Base-by-base conservation (phyloP, 805 yeast genomes). In the Clavispora vitiphila region DNA sequence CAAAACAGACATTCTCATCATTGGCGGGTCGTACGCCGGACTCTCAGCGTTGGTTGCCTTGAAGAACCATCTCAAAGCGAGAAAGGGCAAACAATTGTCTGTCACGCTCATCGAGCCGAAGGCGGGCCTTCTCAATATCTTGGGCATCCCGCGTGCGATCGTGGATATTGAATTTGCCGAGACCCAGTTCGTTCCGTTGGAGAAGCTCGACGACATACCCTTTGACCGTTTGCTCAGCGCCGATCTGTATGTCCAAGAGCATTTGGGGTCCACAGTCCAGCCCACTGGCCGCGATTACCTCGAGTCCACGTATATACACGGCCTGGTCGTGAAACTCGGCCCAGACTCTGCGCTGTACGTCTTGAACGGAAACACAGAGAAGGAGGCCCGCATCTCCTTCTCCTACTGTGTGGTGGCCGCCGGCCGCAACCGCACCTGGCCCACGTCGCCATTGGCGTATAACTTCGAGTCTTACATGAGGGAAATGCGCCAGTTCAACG, bases 361-460 rank as follows among this genome's bases (percentile, higher is more conserved):
- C 9, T 47, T 67, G 35, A 55, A 46, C 40, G 34, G 38, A 22
- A 39, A 31, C 38, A 20, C 25, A 16, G 27, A 24, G 43, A 41
- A 25, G 14, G 37, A 74, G 40, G 49, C 46, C 7, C 25, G 8
- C 5, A 53, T 66, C 34, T 53, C 56, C 8, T 77, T 75, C 52
- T 78, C 77, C 47, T 76, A 72, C 47, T 70, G 67, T 16, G 59
- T 76, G 9, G 53, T 66, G 39, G 76, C 80, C 5, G 57, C 74
- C 2, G 81, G 81, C 1, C 60, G 81, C 53, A 62, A 74, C 39
- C 58, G 81, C 45, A 58, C 61, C 32, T 76, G 79, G 78, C 82
- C 81, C 11, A 68, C 74, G 27, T 75, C 76, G 26, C 81, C 81
- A 3, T 51, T 60, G n/a, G 78, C 72, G 0, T 50, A 48, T 35